A percentile compares a stretch with the other conserved stretches of the same genome.
Evolutionary conservation across 2,329 filamentous ascomycete genomes (phyloP).

Genomic region (Diplodia sapinea): DNA sequence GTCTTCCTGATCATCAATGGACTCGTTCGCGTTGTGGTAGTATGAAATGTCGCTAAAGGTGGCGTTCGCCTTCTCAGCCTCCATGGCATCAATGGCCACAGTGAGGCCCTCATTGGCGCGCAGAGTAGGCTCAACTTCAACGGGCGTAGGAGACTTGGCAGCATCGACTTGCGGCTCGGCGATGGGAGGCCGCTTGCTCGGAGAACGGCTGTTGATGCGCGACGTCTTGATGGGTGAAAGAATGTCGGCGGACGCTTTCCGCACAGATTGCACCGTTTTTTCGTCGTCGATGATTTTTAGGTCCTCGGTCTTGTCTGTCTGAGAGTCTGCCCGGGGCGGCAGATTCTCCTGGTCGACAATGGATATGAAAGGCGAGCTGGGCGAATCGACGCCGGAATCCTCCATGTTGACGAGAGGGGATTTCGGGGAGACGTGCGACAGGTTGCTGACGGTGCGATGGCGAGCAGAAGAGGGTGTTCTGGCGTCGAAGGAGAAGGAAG

Average conservation of each 20-base stretch:
- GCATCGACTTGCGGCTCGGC: conserved; percentile 35
- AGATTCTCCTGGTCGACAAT: conserved; percentile 52
- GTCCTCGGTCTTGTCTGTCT: conserved; percentile 18
- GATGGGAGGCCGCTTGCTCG: conserved; percentile 32
- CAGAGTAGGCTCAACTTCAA: conserved; percentile 35
- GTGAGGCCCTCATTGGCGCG: conserved; percentile 50
- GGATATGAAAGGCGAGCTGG: conserved; percentile 57
- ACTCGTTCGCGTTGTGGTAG: conserved; percentile 33
- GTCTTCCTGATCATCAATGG: conserved; percentile 37
- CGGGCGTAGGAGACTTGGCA: conserved; percentile 33
- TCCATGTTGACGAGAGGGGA: conserved; percentile 29
- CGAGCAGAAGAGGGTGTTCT: conserved; percentile 28
- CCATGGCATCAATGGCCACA: conserved; percentile 45
- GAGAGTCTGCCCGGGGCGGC: conserved; percentile 33
- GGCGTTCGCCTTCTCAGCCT: conserved; percentile 36
- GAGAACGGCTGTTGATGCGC: conserved; percentile 36
- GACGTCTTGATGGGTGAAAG: conserved; percentile 43
- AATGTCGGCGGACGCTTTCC: conserved; percentile 42
- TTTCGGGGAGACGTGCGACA: conserved; percentile 22
- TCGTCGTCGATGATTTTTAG: conserved; percentile 33
- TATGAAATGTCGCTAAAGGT: conserved; percentile 38
- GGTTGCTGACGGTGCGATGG: conserved; percentile 12
- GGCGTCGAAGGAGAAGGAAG: conserved; percentile 19
- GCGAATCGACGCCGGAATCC: conserved; percentile 48
- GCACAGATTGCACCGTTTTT: conserved; percentile 41